These are phyloP conservation scores for Vanderwaltozyma verrucispora DNA, from an alignment of 805 yeast species.

Conservation along the genomic window DNA sequence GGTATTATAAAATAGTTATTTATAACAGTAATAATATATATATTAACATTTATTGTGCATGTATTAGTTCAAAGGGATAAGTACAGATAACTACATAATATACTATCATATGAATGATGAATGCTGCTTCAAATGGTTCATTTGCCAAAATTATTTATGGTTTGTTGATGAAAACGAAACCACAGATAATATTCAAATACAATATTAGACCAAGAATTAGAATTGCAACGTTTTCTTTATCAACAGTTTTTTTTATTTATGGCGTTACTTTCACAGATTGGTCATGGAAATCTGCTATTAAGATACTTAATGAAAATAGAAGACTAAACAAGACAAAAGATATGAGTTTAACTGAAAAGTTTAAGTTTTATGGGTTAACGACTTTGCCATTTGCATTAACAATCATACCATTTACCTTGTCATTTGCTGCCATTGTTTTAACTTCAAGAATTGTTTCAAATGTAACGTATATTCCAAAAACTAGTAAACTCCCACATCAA, in stretches of 20 bases:
- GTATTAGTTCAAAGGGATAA: too few relatives aligned
- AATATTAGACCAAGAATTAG: conserved; percentile 9
- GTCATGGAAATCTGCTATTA: conserved; percentile 16
- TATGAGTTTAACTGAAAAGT: neutral
- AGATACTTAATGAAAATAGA: conserved; percentile 1
- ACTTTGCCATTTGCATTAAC: conserved; percentile 19
- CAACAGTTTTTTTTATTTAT: conserved; percentile 20
- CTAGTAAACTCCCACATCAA: conserved; percentile 7
- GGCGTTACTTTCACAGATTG: conserved; percentile 23
- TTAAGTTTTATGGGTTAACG: conserved; percentile 9
- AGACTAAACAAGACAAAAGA: conserved; percentile 8
- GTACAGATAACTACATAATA: too few relatives aligned
- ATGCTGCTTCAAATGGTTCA: neutral
- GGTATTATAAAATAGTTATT: too few relatives aligned
- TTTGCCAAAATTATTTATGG: conserved; percentile 13
- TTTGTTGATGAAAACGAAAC: conserved; percentile 12
- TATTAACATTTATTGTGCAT: too few relatives aligned
- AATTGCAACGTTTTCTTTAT: conserved; percentile 14
- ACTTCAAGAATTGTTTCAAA: conserved; percentile 22
- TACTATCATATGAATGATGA: too few relatives aligned
- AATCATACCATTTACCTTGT: conserved; percentile 19
- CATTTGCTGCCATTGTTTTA: conserved; percentile 14
- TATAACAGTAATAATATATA: too few relatives aligned
- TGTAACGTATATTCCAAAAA: conserved; percentile 17
- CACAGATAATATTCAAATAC: conserved; percentile 16